A percentile compares a stretch with the other conserved stretches of the same genome.
phyloP scores from a whole-genome alignment of 306 rosid species.

The Sesbania bispinosa region DNA sequence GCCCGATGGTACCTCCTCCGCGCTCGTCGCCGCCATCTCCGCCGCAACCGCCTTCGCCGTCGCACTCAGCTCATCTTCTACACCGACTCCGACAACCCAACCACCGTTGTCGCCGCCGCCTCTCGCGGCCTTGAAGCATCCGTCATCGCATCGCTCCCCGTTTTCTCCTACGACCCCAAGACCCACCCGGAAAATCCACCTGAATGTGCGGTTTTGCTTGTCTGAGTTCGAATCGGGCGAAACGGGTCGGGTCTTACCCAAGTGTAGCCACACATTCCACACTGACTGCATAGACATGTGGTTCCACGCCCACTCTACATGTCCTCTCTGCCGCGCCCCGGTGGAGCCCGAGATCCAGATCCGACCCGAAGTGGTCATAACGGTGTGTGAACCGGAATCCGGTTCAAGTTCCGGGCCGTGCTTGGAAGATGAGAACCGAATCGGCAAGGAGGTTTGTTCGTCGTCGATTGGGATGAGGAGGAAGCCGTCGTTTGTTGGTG shows the following conservation, averaged over 20 bases:
- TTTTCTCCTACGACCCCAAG: constrained; percentile 44
- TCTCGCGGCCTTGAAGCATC: constrained; percentile 60
- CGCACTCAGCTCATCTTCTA: constrained; percentile 41
- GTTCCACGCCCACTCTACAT: constrained; percentile 79
- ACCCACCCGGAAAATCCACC: constrained; percentile 24
- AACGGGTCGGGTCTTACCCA: constrained; percentile 70
- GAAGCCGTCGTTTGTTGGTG: constrained; percentile 40
- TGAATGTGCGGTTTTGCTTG: constrained; percentile 85
- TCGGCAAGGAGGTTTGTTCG: constrained; percentile 8
- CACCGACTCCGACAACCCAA: constrained; percentile 17
- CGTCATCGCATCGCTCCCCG: constrained; percentile 52
- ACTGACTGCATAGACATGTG: constrained; percentile 88
- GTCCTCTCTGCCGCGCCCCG: constrained; percentile 72
- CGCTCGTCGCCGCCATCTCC: constrained; percentile 53
- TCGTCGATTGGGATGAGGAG: constrained; percentile 40
- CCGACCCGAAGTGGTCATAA: constrained; percentile 26
- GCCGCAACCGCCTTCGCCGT: constrained; percentile 27
- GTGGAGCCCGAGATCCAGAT: constrained; percentile 38
- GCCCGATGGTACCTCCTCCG: constrained; percentile 77
- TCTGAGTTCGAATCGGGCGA: constrained; percentile 70
- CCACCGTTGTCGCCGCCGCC: not conserved
- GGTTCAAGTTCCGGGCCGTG: constrained; percentile 42
- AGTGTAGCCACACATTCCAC: constrained; percentile 67
- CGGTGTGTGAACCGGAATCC: constrained; percentile 26
- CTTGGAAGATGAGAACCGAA: not conserved